These are phyloP conservation scores for Wolfiporia cocos DNA, from an alignment of 1,284 basidiomycete genomes.

Conservation along the genomic window DNA sequence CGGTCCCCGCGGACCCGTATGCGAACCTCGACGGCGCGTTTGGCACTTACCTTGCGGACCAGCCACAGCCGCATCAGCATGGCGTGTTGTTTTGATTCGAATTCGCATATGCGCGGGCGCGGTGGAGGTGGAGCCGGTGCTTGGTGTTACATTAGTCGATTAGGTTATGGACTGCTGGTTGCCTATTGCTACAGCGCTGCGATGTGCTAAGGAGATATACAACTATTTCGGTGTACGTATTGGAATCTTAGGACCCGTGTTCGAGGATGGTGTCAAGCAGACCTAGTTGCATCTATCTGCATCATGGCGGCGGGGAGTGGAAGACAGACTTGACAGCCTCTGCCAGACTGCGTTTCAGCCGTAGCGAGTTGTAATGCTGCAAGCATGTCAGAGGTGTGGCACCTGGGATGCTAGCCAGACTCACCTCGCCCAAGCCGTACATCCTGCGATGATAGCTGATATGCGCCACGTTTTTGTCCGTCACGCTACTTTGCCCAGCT, in stretches of 20 bases:
- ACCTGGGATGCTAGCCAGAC: conserved; percentile 20
- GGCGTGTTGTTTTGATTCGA: conserved; percentile 14
- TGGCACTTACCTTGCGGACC: conserved; percentile 57
- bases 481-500: conserved; percentile 24
- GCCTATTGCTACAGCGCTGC: conserved; percentile 4
- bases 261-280: too few relatives aligned
- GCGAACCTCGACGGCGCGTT: conserved; percentile 71
- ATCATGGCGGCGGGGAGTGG: too few relatives aligned
- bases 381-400: not conserved
- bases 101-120: not conserved
- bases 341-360: conserved; percentile 46
- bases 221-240: too few relatives aligned
- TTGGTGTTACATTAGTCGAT: not conserved
- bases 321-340: conserved; percentile 35
- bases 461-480: conserved; percentile 47
- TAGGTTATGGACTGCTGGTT: not conserved
- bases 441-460: conserved; percentile 90
- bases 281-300: too few relatives aligned
- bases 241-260: too few relatives aligned
- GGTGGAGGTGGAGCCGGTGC: not conserved
- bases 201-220: conserved; percentile 5
- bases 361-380: conserved; percentile 85
- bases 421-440: conserved; percentile 91
- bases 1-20: conserved; percentile 53
- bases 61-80: conserved; percentile 45